Conservation (phyloP, 768 basidiomycete species). For the Tephrocybe sp. region DNA sequence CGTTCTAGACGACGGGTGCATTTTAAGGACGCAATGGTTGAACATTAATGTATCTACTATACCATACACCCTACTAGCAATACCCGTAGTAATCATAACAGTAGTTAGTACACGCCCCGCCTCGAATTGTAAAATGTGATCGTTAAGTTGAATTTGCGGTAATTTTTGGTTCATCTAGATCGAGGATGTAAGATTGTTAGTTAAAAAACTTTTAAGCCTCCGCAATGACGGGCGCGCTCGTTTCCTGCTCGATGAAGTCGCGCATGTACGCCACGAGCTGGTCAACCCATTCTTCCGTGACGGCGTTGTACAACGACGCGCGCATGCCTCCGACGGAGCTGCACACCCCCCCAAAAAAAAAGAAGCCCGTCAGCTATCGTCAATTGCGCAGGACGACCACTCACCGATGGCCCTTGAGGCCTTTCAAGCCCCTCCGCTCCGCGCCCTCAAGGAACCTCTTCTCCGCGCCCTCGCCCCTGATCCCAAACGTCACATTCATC, state of each 20-base stretch:
- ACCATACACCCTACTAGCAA: neutral
- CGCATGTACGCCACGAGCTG: constrained; percentile 58
- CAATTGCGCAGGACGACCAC: constrained; percentile 28
- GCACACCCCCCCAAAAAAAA: no score
- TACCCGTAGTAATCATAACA: no score
- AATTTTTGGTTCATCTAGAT: neutral
- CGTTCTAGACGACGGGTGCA: no score
- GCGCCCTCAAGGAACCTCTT: constrained; percentile 80
- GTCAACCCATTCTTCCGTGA: constrained; percentile 74
- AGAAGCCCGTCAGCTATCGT: no score
- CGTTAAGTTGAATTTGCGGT: no score
- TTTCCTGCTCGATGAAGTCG: constrained; percentile 42
- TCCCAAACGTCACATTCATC: constrained; percentile 94
- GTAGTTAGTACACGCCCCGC: no score
- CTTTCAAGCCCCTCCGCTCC: constrained; percentile 75
- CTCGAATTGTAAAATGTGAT: no score
- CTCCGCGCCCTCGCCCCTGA: constrained; percentile 71
- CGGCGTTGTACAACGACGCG: constrained; percentile 86
- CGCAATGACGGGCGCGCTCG: constrained; percentile 8
- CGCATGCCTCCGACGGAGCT: constrained; percentile 72
- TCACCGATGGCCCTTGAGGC: constrained; percentile 90
- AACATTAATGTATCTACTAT: neutral
- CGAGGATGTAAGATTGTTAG: no score
- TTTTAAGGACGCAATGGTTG: neutral
- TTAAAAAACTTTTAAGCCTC: constrained; percentile 6